These are phyloP conservation scores for Eucalyptus marginata DNA, from an alignment of 345 rosid species.

Conservation along the genomic window DNA sequence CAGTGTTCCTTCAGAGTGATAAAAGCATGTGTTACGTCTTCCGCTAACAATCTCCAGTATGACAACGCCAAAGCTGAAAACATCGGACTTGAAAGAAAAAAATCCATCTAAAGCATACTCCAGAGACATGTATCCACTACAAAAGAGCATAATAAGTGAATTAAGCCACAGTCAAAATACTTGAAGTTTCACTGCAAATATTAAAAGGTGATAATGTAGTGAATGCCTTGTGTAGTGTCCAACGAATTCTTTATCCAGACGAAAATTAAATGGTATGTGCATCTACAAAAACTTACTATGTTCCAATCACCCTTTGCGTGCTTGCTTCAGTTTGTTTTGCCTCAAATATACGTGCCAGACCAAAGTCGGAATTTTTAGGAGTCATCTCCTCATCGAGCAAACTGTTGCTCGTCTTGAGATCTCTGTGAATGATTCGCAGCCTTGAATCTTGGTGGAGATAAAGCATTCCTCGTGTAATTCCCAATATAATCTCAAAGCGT, in stretches of 20 bases:
- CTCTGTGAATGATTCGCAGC: constrained; percentile 61
- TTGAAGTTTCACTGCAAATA: background rate
- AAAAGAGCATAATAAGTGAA: background rate
- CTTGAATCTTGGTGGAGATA: constrained; percentile 79
- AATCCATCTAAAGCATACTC: constrained; percentile 54
- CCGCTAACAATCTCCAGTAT: constrained; percentile 44
- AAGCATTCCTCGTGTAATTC: constrained; percentile 54
- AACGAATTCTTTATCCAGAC: too few relatives aligned
- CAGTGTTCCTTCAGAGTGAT: constrained; percentile 6
- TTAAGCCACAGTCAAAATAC: background rate
- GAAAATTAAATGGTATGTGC: too few relatives aligned
- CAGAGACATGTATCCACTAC: constrained; percentile 67
- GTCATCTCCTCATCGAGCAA: constrained; percentile 54
- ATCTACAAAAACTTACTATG: constrained; percentile 35
- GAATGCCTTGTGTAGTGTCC: background rate
- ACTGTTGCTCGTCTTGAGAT: constrained; percentile 55
- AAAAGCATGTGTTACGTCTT: constrained; percentile 20
- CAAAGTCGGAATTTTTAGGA: constrained; percentile 70
- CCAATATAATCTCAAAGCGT: constrained; percentile 39
- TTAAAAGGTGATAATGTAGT: background rate
- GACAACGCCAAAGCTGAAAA: constrained; percentile 53
- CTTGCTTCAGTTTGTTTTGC: constrained; percentile 34
- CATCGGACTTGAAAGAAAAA: constrained; percentile 53
- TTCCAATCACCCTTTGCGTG: constrained; percentile 56
- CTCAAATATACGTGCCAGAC: constrained; percentile 57